Evolutionary conservation across 2,329 filamentous ascomycete genomes (phyloP), one percentile per base, ranked within the genome.

Genomic region (Dryadomyces quercivorus): DNA sequence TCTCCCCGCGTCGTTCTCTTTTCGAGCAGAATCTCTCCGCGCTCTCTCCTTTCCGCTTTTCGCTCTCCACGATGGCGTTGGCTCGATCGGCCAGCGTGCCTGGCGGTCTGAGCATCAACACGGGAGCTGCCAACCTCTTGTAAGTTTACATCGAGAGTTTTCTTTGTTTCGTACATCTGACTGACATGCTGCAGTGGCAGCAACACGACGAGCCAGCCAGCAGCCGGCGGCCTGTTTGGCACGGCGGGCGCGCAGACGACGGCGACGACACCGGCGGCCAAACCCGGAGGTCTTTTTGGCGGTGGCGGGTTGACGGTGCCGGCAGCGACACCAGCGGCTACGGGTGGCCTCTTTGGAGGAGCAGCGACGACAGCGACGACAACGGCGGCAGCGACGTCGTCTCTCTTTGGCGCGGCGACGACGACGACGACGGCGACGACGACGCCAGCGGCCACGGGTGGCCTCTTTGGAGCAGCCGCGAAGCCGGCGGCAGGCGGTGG

Each of bases 31-130:
- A 44, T 18, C 42, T 44, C n/a, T n/a, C n/a, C n/a, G n/a, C n/a
- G n/a, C n/a, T 12, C 40, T 22, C 12, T 16, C 18, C 52, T n/a
- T n/a, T n/a, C n/a, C n/a, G n/a, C n/a, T n/a, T n/a, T n/a, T n/a
- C 21, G 22, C 31, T 36, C 40, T 10, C 38, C 21, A 36, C 52
- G 42, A 77, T 77, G 74, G 73, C 74, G 64, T 67, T 77, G 64
- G 73, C 72, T 56, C 74, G 78, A 65, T 82, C 79, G 61, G 75
- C 76, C 56, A 81, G 78, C 66, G 78, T 76, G 62, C 78, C 78
- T 58, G 76, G 72, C 59, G 78, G 77, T 63, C 72, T 84, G 59
- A 81, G 76, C 63, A 83, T 84, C 68, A 84, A 84, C 68, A 82
- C 80, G 18, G 75, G 74, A 59, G 72, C 77, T 56, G 80, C 80